A percentile compares a stretch with the other conserved stretches of the same genome.
phyloP scores from a whole-genome alignment of 352 stramenopile species.

The Globisporangium cederbergense region DNA sequence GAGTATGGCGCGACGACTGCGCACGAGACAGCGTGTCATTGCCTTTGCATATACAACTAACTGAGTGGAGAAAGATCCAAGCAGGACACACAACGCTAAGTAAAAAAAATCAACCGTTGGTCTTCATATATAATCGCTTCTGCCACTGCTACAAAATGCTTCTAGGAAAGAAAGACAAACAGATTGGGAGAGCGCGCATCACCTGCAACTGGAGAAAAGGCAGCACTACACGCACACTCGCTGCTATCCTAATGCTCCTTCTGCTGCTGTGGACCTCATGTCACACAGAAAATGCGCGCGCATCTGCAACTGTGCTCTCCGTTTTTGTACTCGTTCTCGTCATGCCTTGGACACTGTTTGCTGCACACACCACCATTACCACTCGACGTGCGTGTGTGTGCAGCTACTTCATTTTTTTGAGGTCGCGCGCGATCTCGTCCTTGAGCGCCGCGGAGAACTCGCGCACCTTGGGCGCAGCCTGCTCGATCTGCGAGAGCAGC shows the following conservation, averaged over 20 bases:
- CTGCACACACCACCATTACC: neutral
- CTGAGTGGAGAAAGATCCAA: neutral
- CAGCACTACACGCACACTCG: neutral
- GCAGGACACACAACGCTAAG: neutral
- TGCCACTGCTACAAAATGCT: constrained; percentile 3
- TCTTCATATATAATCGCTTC: constrained; percentile 11
- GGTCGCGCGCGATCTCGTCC: constrained; percentile 66
- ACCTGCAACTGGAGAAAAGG: neutral
- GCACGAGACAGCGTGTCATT: neutral
- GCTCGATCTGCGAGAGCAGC: constrained; percentile 51
- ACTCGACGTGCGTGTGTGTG: neutral
- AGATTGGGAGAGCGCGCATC: neutral
- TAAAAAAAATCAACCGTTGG: constrained; percentile 4
- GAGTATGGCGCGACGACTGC: neutral
- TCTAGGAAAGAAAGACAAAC: constrained; percentile 1
- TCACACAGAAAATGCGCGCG: neutral
- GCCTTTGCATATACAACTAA: neutral
- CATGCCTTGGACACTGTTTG: neutral
- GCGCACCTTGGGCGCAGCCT: constrained; percentile 66
- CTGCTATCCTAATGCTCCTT: neutral
- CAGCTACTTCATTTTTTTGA: constrained; percentile 73
- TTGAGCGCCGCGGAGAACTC: constrained; percentile 71
- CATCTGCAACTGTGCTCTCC: neutral
- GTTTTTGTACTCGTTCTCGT: neutral
- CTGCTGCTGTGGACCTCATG: constrained; percentile 5